phyloP scores from a whole-genome alignment of 1,139 yeast genomes.

The Candida labiduridarum region DNA sequence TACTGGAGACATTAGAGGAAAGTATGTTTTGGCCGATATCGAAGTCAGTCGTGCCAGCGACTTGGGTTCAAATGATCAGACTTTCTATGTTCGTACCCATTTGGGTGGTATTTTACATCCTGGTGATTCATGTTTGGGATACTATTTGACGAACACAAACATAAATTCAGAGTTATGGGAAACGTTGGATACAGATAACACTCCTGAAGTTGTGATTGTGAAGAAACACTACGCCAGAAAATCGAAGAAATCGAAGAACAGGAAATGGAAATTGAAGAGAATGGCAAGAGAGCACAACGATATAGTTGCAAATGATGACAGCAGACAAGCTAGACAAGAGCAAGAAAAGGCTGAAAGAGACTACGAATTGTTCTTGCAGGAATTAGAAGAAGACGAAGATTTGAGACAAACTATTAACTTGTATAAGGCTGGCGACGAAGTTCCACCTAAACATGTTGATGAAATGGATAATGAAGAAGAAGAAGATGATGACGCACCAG shows the following conservation, averaged over 20 bases:
- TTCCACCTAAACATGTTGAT: slow-evolving; percentile 31
- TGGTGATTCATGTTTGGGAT: slow-evolving; percentile 94
- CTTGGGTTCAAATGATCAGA: slow-evolving; percentile 80
- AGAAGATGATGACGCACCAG: slow-evolving; percentile 77
- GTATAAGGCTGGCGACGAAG: slow-evolving; percentile 63
- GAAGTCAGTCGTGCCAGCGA: slow-evolving; percentile 87
- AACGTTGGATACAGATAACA: slow-evolving; percentile 56
- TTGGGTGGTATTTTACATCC: slow-evolving; percentile 93
- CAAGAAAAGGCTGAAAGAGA: slow-evolving; percentile 93
- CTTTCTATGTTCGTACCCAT: slow-evolving; percentile 83
- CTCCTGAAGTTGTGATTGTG: slow-evolving; percentile 90
- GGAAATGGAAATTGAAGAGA: slow-evolving; percentile 95
- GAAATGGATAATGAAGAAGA: slow-evolving; percentile 50
- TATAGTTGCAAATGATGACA: slow-evolving; percentile 74
- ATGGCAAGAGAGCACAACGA: slow-evolving; percentile 96
- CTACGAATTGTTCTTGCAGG: slow-evolving; percentile 94
- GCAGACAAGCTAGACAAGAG: slow-evolving; percentile 83
- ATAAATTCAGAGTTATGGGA: slow-evolving; percentile 89
- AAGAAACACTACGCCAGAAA: slow-evolving; percentile 90
- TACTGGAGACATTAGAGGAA: slow-evolving; percentile 81
- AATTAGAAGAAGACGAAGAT: slow-evolving; percentile 95
- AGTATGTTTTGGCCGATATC: slow-evolving; percentile 83
- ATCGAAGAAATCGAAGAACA: slow-evolving; percentile 72
- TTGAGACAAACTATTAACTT: slow-evolving; percentile 87
- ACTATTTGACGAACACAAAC: slow-evolving; percentile 79